Conservation (phyloP, 208 protist species). For the Acanthamoeba rhysodes region DNA sequence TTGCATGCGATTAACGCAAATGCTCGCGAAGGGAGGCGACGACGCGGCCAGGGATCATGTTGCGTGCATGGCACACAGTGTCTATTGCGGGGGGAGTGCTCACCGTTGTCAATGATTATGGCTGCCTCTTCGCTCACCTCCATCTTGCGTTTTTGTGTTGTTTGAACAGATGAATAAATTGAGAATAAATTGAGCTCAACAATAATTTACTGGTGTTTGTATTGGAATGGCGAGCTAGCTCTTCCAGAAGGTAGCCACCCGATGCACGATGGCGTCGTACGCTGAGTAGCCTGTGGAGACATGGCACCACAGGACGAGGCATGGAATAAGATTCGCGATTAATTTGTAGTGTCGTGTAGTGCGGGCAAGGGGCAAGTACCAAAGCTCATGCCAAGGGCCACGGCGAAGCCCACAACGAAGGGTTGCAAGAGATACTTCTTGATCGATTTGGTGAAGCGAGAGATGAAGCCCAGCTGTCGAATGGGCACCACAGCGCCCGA, state of each 20-base stretch:
- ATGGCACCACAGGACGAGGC: neutral
- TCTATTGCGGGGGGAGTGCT: too few species aligned
- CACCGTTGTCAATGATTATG: constrained; percentile 19
- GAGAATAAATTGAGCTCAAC: too few species aligned
- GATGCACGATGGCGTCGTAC: neutral
- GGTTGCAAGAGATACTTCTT: constrained; percentile 42
- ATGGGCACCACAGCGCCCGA: neutral
- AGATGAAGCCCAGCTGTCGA: constrained; percentile 3
- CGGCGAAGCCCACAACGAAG: constrained; percentile 33
- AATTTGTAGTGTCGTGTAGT: neutral
- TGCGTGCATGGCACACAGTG: neutral
- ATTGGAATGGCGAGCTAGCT: neutral
- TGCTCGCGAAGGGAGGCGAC: too few species aligned
- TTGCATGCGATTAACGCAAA: too few species aligned
- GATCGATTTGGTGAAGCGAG: constrained; percentile 9
- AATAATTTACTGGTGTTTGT: too few species aligned
- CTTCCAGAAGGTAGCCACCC: neutral
- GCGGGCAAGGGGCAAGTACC: neutral
- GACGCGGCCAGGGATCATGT: neutral
- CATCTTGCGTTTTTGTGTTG: neutral
- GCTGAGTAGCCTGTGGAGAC: neutral
- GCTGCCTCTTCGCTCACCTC: neutral
- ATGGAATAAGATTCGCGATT: neutral
- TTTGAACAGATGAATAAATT: too few species aligned
- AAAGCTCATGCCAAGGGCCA: constrained; percentile 37